Percentiles rank a stretch among this genome's conserved stretches.
These are phyloP conservation scores for Pontederia paniculata DNA, from an alignment of 176 grass and related monocot species.

Conservation along the genomic window DNA sequence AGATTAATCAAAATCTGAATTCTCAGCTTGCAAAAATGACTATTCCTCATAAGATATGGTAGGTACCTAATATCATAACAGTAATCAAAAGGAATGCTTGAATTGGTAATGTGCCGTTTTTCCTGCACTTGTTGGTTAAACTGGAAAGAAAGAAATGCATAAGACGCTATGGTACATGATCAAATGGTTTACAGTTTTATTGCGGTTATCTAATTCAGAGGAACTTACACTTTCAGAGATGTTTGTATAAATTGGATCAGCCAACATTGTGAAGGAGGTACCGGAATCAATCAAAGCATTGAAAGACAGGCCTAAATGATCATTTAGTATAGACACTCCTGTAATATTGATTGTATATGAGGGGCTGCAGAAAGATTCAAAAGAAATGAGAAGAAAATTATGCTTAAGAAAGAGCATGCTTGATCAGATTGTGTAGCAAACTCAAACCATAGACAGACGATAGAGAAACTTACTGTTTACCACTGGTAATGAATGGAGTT, in stretches of 20 bases:
- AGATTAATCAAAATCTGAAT: slow-evolving; percentile 1
- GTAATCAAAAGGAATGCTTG: slow-evolving; percentile 56
- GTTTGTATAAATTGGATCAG: slow-evolving; percentile 67
- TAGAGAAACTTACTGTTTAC: slow-evolving; percentile 34
- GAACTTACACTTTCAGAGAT: slow-evolving; percentile 53
- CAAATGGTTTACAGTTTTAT: slow-evolving; percentile 1
- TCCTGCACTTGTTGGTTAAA: slow-evolving; percentile 57
- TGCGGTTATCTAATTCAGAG: not conserved
- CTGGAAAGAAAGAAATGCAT: slow-evolving; percentile 26
- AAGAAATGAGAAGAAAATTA: not conserved
- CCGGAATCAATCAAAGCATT: slow-evolving; percentile 70
- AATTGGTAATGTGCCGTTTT: slow-evolving; percentile 1
- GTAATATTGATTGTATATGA: slow-evolving; percentile 71
- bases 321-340: slow-evolving; percentile 31
- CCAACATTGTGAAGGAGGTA: slow-evolving; percentile 71
- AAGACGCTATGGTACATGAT: not conserved
- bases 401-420: not conserved
- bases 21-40: not conserved
- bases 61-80: slow-evolving; percentile 66
- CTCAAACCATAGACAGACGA: not conserved
- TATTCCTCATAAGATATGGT: not conserved
- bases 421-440: not conserved
- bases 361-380: slow-evolving; percentile 34
- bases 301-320: slow-evolving; percentile 28
- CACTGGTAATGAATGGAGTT: slow-evolving; percentile 46